Evolutionary conservation across 2,329 filamentous ascomycete genomes (phyloP), one percentile per base, ranked within the genome.

Genomic region (Colletotrichum euphorbiae): DNA sequence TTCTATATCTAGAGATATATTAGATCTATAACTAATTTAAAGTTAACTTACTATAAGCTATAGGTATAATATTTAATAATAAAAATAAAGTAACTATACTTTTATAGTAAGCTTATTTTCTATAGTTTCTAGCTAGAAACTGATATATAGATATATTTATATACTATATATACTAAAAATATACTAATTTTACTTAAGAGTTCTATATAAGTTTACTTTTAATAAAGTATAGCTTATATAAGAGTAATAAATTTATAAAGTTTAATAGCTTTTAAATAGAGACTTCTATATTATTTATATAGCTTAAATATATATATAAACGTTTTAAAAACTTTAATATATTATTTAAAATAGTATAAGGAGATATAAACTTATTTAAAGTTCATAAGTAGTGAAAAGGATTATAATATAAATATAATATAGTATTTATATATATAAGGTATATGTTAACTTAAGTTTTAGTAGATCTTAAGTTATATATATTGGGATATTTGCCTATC

Each of bases 231-330:
- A 46, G 8, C 3, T 2, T 46, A 46, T 46, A 46, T 46, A 46
- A 46, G 1, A 46, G 15, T 46, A 24, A 24, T 46, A 46, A 5
- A 46, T 46, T 17, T 46, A 46, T 11, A 19, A 46, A 19, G 2
- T 46, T 24, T 46, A 46, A 46, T 17, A 17, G 6, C 2, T 46
- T 17, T 12, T 46, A 24, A 24, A 21, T 46, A 13, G 2, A 2
- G 8, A 46, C 12, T 46, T 46, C 17, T 46, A 46, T 24, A 46
- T 46, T 46, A 46, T 46, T 21, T 46, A 46, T 46, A 46, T 46
- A 46, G 19, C 19, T 19, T 46, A 46, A 33, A 9, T 45, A 45
- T 21, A 17, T 8, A 45, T 12, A 12, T 12, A 45, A n/a, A n/a
- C n/a, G n/a, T 45, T 45, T 17, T 13, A 45, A 9, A 21, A 45